Base-by-base conservation (phyloP, 129 eudicot species). In the Apium graveolens region DNA sequence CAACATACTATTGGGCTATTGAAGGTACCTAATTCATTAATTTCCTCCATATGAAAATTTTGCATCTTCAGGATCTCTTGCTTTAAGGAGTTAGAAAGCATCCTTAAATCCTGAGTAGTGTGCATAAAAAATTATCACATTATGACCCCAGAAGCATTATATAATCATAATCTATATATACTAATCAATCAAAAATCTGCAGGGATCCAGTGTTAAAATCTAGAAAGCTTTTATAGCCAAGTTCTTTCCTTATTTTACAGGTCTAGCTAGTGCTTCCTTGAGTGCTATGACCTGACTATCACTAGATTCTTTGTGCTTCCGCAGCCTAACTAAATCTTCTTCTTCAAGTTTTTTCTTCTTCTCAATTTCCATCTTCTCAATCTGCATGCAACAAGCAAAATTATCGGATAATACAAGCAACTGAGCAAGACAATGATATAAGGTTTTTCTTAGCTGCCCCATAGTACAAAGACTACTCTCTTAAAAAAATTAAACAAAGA, bases 291-390 rank as follows among this genome's bases (percentile, higher is more conserved):
- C 82, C 78, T 86, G 88, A 75, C 78, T 26, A 85, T 82, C 88
- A 76, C 81, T 79, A 8, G 31, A 77, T 20, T 86, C 81, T 51
- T 87, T 91, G n/a, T n/a, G 97, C 81, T 86, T 83, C 80, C 80
- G 78, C 53, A 93, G 73, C 66, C 82, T 85, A 80, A 82, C 43
- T 70, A 87, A 27, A 42, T 89, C 92, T 34, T 78, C 84, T 68
- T 89, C 91, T 76, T 84, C 90, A 76, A 78, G 84, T 84, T 76
- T 86, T 82, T 85, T 91, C 81, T 86, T 88, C 86, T 89, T n/a
- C n/a, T n/a, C n/a, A n/a, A n/a, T n/a, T n/a, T n/a, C n/a, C n/a
- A n/a, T n/a, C 89, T 89, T 91, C 81, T 91, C 98, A 77, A 75
- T 62, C 95, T 90, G 60, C 5, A 32, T 32, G n/a, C n/a, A 82